Base-by-base conservation (phyloP, 179 eudicot genomes). In the Spinacia oleracea region DNA sequence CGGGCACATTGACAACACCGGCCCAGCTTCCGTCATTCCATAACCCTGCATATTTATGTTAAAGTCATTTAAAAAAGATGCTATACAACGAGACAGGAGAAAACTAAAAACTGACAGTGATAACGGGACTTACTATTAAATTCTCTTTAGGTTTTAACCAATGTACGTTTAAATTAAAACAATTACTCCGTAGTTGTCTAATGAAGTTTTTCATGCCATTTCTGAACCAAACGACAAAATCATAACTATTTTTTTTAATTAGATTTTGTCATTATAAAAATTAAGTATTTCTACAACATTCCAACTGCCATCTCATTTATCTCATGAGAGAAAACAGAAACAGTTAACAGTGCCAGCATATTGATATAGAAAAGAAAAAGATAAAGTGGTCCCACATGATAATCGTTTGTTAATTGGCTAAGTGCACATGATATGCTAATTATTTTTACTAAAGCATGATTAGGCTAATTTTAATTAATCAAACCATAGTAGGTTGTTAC, bases 1-100 rank as follows among this genome's bases (percentile, higher is more conserved):
- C 3, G 90, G 87, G 71, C 90, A 89, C 98, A 94, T 94, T 31
- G 98, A 80, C 43, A 94, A 35, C 25, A 94, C 98, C 9, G 98
- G 98, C 29, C 98, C 98, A 0, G 98, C 97, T 84, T 94, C 98
- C 0, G 98, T 94, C 98, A 94, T 94, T 58, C 98, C 98, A 74
- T 94, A 94, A 0, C 98, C 98, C 98, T 93, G 78, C 71, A 76
- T 34, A 6, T 25, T 25, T n/a, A n/a, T n/a, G n/a, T n/a, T n/a
- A n/a, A 15, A 40, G 20, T 16, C 66, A 62, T 62, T 11, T 62
- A 23, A 9, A 9, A 6, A 62, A 62, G 15, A 27, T 14, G 18
- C 29, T 14, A 27, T 12, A 10, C 35, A 29, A 29, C 29, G 6
- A 62, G 18, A 62, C 12, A 45, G 3, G 12, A n/a, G n/a, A n/a